Conservation (phyloP, 768 basidiomycete genomes). For the Serendipita sp. region DNA sequence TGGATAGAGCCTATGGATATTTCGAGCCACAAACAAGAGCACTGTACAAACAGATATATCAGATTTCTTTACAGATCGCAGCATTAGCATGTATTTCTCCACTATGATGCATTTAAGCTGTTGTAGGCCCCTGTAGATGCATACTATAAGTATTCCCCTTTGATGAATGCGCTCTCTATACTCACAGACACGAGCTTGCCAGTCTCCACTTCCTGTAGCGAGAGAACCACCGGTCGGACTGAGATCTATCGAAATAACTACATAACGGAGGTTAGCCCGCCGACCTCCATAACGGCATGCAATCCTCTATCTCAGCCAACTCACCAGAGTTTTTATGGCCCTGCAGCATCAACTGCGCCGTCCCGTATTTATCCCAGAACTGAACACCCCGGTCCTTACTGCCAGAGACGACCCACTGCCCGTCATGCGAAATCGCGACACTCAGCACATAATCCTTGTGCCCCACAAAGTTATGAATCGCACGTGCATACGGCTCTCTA, state of each 20-base stretch:
- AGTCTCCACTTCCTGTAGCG: constrained; percentile 59
- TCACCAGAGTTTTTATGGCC: constrained; percentile 53
- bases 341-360: constrained; percentile 88
- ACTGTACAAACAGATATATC: too few relatives aligned
- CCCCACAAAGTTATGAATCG: constrained; percentile 75
- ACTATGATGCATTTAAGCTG: too few relatives aligned
- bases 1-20: too few relatives aligned
- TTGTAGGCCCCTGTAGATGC: too few relatives aligned
- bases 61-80: too few relatives aligned
- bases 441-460: constrained; percentile 78
- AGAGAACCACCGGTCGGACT: constrained; percentile 43
- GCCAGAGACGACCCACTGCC: constrained; percentile 89
- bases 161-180: background rate
- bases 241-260: constrained; percentile 60
- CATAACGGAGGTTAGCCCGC: too few relatives aligned
- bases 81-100: too few relatives aligned
- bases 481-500: constrained; percentile 18
- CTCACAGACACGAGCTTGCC: constrained; percentile 51
- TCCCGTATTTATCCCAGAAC: constrained; percentile 70
- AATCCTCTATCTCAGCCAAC: constrained; percentile 14
- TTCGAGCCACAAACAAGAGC: too few relatives aligned
- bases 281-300: background rate
- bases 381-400: constrained; percentile 93
- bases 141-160: too few relatives aligned
- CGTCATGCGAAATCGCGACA: constrained; percentile 77